Percentiles rank a stretch among this genome's conserved stretches.
Conservation (phyloP, 306 rosid genomes). For the Acmispon strigosus region DNA sequence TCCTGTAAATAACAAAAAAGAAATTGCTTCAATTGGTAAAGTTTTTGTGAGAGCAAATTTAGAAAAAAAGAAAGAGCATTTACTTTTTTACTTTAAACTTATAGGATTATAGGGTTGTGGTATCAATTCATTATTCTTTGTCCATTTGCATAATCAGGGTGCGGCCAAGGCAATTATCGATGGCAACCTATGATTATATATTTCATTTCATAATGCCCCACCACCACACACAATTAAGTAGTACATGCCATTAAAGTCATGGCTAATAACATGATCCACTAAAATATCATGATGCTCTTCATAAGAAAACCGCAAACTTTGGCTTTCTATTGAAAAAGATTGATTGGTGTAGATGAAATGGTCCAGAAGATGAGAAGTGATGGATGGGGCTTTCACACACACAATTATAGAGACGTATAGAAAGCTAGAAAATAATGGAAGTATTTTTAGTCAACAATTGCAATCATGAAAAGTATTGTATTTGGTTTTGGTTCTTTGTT, state of each 20-base stretch:
- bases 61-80: slow-evolving; percentile 17
- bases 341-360: slow-evolving; percentile 26
- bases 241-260: slow-evolving; percentile 26
- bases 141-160: slow-evolving; percentile 8
- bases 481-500: neutral
- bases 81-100: neutral
- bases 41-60: slow-evolving; percentile 14
- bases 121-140: neutral
- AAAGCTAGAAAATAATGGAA: slow-evolving; percentile 12
- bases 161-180: slow-evolving; percentile 18
- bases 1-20: slow-evolving; percentile 30
- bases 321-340: slow-evolving; percentile 18
- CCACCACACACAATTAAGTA: slow-evolving; percentile 15
- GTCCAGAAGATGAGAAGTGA: slow-evolving; percentile 21
- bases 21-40: slow-evolving; percentile 42
- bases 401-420: neutral
- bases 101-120: slow-evolving; percentile 10
- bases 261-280: slow-evolving; percentile 13
- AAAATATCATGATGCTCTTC: slow-evolving; percentile 16
- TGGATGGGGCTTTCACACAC: slow-evolving; percentile 24
- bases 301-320: slow-evolving; percentile 31
- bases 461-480: slow-evolving; percentile 6
- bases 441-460: neutral
- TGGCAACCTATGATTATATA: slow-evolving; percentile 13
- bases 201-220: slow-evolving; percentile 23